Percentiles rank a stretch among this genome's conserved stretches.
Conservation (phyloP, 257 asterid species). For the Ehretia macrophylla region DNA sequence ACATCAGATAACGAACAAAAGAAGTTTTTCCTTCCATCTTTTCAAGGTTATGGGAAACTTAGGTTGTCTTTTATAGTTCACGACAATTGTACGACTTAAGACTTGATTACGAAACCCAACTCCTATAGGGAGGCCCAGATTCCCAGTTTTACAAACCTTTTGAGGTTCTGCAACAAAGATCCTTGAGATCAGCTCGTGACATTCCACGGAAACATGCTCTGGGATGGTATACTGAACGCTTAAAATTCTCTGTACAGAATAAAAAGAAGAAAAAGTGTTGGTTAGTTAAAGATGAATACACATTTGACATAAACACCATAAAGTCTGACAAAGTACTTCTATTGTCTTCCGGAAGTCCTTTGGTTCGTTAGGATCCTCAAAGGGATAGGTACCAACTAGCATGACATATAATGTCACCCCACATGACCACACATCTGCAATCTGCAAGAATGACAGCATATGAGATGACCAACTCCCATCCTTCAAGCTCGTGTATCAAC, state of each 20-base stretch:
- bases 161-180: conserved; percentile 68
- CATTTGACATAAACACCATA: not conserved
- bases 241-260: conserved; percentile 45
- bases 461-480: conserved; percentile 1
- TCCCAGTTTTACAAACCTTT: conserved; percentile 37
- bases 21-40: not conserved
- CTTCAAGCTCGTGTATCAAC: conserved; percentile 7
- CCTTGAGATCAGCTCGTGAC: conserved; percentile 61
- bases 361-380: conserved; percentile 87
- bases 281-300: not conserved
- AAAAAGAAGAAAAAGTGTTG: not conserved
- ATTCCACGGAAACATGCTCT: conserved; percentile 57
- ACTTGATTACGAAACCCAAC: not conserved
- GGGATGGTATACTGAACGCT: conserved; percentile 67
- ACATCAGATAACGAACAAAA: not conserved
- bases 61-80: too few relatives aligned
- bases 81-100: too few relatives aligned
- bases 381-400: conserved; percentile 85
- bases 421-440: conserved; percentile 96
- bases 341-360: conserved; percentile 77
- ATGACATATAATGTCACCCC: conserved; percentile 88
- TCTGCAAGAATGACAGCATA: conserved; percentile 35
- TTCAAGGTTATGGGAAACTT: too few relatives aligned
- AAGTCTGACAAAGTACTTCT: conserved; percentile 17
- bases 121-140: not conserved